phyloP scores from a whole-genome alignment of 768 basidiomycete species.

The Trametes punicea region DNA sequence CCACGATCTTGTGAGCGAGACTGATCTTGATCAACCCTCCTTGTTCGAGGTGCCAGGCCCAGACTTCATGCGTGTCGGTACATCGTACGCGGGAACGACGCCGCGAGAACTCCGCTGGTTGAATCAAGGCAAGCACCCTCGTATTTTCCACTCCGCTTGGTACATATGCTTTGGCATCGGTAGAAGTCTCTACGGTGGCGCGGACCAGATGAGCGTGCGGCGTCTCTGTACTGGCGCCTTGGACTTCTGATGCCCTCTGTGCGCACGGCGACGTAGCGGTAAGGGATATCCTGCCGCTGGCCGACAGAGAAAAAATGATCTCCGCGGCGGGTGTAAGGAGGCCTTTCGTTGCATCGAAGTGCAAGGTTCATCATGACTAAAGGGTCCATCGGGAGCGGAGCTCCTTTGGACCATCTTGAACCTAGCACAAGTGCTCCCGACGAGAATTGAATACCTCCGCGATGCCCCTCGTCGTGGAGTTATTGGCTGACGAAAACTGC shows the following conservation, averaged over 20 bases:
- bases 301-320: conserved; percentile 1
- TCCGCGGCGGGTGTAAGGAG: conserved; percentile 12
- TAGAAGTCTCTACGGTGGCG: conserved; percentile 4
- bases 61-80: background rate
- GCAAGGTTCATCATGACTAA: conserved; percentile 12
- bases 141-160: conserved; percentile 3
- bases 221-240: background rate
- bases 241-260: background rate
- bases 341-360: background rate
- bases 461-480: background rate
- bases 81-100: background rate
- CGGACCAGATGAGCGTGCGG: background rate
- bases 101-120: background rate
- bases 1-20: conserved; percentile 16
- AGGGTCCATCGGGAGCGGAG: conserved; percentile 8
- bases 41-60: background rate
- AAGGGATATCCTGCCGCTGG: background rate
- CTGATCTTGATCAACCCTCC: conserved; percentile 14
- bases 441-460: conserved; percentile 11
- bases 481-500: conserved; percentile 2
- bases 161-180: background rate
- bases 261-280: background rate
- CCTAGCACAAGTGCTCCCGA: background rate
- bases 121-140: conserved; percentile 4
- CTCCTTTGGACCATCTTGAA: conserved; percentile 5